These are phyloP conservation scores for Myriosclerotinia scirpicola DNA, from an alignment of 2,329 filamentous ascomycete genomes.

Conservation along the genomic window DNA sequence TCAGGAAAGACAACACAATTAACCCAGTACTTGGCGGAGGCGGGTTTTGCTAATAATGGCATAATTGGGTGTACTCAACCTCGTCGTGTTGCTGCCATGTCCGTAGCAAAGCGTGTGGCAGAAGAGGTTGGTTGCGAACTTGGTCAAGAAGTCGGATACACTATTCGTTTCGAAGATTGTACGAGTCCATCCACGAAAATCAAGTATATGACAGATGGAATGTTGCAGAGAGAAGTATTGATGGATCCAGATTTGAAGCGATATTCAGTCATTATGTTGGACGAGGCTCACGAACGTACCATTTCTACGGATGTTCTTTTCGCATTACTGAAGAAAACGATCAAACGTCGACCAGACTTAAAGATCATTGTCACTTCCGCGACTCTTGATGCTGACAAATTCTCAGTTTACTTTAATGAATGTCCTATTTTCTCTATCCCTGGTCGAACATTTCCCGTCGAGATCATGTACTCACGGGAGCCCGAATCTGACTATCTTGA, in stretches of 20 bases:
- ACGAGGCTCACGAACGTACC: slow-evolving; percentile 96
- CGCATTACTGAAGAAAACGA: slow-evolving; percentile 87
- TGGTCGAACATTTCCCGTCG: slow-evolving; percentile 90
- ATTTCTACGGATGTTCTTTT: slow-evolving; percentile 96
- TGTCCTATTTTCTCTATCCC: slow-evolving; percentile 97
- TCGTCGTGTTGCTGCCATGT: slow-evolving; percentile 95
- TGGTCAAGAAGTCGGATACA: slow-evolving; percentile 93
- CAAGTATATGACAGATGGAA: slow-evolving; percentile 99
- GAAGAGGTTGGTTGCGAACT: slow-evolving; percentile 92
- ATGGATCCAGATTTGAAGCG: slow-evolving; percentile 84
- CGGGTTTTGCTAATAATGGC: slow-evolving; percentile 80
- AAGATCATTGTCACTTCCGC: slow-evolving; percentile 97
- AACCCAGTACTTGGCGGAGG: slow-evolving; percentile 93
- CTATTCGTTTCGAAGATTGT: slow-evolving; percentile 94
- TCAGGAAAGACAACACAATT: slow-evolving; percentile 97
- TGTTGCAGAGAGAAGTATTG: slow-evolving; percentile 93
- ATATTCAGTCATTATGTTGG: slow-evolving; percentile 97
- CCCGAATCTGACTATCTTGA: slow-evolving; percentile 96
- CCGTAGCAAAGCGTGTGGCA: slow-evolving; percentile 92
- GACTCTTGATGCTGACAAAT: slow-evolving; percentile 95
- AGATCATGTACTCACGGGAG: slow-evolving; percentile 91
- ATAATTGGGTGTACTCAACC: slow-evolving; percentile 97
- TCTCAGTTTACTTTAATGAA: slow-evolving; percentile 92
- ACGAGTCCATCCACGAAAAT: slow-evolving; percentile 86
- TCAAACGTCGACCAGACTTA: slow-evolving; percentile 81